Evolutionary conservation across 78 protist genomes (phyloP).

Genomic region (Dictyostelium firmibasis): DNA sequence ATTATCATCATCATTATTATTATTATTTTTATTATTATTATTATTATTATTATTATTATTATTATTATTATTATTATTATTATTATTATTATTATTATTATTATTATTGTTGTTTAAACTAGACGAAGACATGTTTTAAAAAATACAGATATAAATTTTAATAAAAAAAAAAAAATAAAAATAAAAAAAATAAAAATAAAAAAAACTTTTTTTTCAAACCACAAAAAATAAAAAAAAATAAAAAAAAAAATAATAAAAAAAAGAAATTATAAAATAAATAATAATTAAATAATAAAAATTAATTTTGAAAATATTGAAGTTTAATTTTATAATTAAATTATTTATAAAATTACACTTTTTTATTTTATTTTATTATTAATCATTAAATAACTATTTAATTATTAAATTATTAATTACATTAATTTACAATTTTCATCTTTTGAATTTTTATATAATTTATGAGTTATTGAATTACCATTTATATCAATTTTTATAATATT

Average conservation of each 20-base stretch:
- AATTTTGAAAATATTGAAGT: no score
- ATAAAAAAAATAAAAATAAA: not conserved
- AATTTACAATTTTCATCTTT: slow-evolving; percentile 46
- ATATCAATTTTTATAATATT: slow-evolving; percentile 25
- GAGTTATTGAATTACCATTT: slow-evolving; percentile 42
- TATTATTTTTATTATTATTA: not conserved
- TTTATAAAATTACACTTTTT: no score
- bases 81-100: not conserved
- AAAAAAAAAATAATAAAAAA: not conserved
- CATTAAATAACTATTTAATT: not conserved
- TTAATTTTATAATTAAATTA: no score
- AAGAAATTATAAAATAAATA: not conserved
- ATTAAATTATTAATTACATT: slow-evolving; percentile 15
- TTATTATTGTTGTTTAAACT: not conserved
- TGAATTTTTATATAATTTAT: not conserved
- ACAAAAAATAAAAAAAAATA: not conserved
- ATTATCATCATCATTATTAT: not conserved
- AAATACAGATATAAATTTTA: no score
- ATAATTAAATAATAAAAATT: no score
- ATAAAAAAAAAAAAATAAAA: not conserved
- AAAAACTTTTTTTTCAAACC: no score
- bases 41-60: not conserved
- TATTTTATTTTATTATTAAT: no score
- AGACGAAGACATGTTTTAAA: not conserved
- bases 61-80: not conserved